Percentiles rank a stretch among this genome's conserved stretches.
Conservation (phyloP, 1,284 basidiomycete genomes). For the Mrakiaceae sp. region DNA sequence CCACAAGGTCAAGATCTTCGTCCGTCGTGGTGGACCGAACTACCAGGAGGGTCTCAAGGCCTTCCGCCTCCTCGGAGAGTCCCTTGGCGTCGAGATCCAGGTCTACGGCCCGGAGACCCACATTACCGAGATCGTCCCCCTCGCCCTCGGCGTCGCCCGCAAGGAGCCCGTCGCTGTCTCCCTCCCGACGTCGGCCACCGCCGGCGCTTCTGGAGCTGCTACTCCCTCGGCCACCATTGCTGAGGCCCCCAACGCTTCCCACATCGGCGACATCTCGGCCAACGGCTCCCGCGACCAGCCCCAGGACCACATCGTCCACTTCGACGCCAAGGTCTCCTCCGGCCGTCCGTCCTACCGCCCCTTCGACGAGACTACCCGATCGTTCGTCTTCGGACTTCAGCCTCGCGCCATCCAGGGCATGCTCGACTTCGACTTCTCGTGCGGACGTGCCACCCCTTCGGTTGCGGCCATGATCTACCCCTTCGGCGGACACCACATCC, state of each 20-base stretch:
- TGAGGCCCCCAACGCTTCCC: constrained; percentile 29
- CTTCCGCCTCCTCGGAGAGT: constrained; percentile 95
- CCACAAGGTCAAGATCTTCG: constrained; percentile 85
- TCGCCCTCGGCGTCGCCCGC: constrained; percentile 71
- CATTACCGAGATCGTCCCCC: constrained; percentile 96
- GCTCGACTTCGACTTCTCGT: constrained; percentile 99
- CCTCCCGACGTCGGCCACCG: constrained; percentile 19
- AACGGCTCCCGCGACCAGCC: constrained; percentile 73
- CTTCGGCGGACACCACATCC: constrained; percentile 98
- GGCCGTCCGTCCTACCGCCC: constrained; percentile 68
- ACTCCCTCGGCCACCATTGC: constrained; percentile 19
- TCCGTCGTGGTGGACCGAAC: constrained; percentile 89
- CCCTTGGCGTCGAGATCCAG: constrained; percentile 90
- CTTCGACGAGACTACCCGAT: constrained; percentile 84
- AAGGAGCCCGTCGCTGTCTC: constrained; percentile 35
- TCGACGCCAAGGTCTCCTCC: constrained; percentile 42
- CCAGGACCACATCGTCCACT: constrained; percentile 80
- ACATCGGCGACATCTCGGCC: constrained; percentile 63
- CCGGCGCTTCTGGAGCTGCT: constrained; percentile 17
- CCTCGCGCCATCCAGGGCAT: constrained; percentile 99
- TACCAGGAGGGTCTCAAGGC: constrained; percentile 99
- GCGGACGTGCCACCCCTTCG: constrained; percentile 81
- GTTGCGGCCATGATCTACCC: constrained; percentile 99
- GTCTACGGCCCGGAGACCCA: constrained; percentile 97
- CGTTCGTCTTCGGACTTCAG: constrained; percentile 96